Evolutionary conservation across 768 basidiomycete species (phyloP).

Genomic region (Suillus bovinus): DNA sequence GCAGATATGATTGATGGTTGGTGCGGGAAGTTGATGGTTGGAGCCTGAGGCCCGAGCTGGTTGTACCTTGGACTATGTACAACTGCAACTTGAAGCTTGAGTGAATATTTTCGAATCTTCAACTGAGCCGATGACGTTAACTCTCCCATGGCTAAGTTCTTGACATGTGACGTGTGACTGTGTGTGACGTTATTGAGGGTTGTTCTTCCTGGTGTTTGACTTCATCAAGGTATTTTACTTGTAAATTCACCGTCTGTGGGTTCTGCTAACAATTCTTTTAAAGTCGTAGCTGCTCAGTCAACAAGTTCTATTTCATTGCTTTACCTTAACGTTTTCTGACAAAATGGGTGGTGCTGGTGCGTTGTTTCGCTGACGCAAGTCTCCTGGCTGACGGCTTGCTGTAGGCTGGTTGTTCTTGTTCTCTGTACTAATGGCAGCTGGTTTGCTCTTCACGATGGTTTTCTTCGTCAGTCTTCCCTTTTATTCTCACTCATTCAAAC

Average conservation of each 20-base stretch:
- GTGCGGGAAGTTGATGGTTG: too few relatives aligned
- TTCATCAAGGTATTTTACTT: background rate
- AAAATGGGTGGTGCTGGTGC: constrained; percentile 46
- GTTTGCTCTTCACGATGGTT: constrained; percentile 96
- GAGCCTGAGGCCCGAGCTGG: too few relatives aligned
- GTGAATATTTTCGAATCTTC: too few relatives aligned
- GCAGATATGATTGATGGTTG: too few relatives aligned
- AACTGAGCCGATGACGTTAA: too few relatives aligned
- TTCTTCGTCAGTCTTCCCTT: constrained; percentile 80
- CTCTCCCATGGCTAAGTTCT: too few relatives aligned
- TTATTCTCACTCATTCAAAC: background rate
- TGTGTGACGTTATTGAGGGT: background rate
- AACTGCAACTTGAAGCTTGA: too few relatives aligned
- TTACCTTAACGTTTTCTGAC: background rate
- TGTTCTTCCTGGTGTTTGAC: background rate
- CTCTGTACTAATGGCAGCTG: constrained; percentile 93
- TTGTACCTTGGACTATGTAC: too few relatives aligned
- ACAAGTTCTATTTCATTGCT: constrained; percentile 8
- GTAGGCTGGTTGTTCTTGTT: constrained; percentile 97
- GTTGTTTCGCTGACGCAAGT: constrained; percentile 16
- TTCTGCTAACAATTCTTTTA: background rate
- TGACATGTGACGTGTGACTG: background rate
- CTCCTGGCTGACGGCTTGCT: background rate
- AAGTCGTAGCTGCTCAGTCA: background rate
- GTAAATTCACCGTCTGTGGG: background rate